Percentiles rank a stretch among this genome's conserved stretches.
These are phyloP conservation scores for Plasmopara muralis DNA, from an alignment of 352 stramenopile genomes.

Conservation along the genomic window DNA sequence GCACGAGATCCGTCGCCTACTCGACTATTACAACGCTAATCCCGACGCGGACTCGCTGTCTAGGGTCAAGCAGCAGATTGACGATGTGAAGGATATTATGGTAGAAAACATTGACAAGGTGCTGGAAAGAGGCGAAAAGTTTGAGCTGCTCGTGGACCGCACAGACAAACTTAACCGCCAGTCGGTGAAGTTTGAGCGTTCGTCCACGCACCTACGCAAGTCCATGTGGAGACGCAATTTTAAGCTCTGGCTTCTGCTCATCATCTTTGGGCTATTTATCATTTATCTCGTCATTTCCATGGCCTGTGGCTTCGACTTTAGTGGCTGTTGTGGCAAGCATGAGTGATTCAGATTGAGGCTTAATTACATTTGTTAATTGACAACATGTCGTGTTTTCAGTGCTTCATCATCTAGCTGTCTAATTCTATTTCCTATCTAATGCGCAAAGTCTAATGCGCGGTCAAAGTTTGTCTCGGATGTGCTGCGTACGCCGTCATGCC, in stretches of 20 bases:
- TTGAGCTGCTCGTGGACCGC: conserved; percentile 91
- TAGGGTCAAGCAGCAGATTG: conserved; percentile 92
- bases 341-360: conserved; percentile 21
- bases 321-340: conserved; percentile 59
- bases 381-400: background rate
- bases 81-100: conserved; percentile 98
- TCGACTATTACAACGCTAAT: conserved; percentile 84
- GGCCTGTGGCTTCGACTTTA: conserved; percentile 83
- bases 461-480: conserved; percentile 71
- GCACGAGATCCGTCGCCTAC: conserved; percentile 86
- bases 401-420: conserved; percentile 17
- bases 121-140: conserved; percentile 97
- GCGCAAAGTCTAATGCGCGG: conserved; percentile 63
- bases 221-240: conserved; percentile 84
- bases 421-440: conserved; percentile 24
- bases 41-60: conserved; percentile 90
- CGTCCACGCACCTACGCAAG: conserved; percentile 83
- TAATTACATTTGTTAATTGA: background rate
- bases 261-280: conserved; percentile 70
- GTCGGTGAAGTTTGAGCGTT: conserved; percentile 95
- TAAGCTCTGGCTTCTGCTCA: conserved; percentile 82
- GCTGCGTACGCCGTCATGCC: conserved; percentile 63
- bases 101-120: conserved; percentile 99
- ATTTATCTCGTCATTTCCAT: conserved; percentile 84
- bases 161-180: conserved; percentile 96